A percentile compares a stretch with the other conserved stretches of the same genome.
Conservation (phyloP, 306 rosid genomes). For the Lotus japonicus region DNA sequence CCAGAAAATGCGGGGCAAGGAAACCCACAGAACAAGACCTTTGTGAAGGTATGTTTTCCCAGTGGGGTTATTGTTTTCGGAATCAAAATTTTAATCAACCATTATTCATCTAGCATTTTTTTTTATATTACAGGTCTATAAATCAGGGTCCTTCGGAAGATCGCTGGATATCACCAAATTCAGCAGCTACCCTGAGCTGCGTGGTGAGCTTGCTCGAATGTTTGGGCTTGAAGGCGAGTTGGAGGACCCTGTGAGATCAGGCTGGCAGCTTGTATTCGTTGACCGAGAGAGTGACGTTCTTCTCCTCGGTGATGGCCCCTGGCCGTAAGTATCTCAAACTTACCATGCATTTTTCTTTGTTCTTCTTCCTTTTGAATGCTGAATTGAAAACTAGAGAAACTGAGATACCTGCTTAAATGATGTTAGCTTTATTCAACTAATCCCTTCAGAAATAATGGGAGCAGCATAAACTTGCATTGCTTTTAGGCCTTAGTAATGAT, state of each 20-base stretch:
- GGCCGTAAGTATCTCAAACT: constrained; percentile 39
- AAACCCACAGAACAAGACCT: constrained; percentile 57
- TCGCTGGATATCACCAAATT: constrained; percentile 63
- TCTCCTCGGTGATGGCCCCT: constrained; percentile 87
- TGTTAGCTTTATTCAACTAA: neutral
- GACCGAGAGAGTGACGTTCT: constrained; percentile 96
- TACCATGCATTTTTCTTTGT: neutral
- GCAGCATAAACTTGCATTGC: neutral
- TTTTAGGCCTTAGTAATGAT: constrained; percentile 5
- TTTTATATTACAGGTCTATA: constrained; percentile 33
- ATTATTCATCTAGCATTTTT: constrained; percentile 1
- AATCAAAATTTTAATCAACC: neutral
- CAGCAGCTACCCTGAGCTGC: constrained; percentile 90
- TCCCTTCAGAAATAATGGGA: neutral
- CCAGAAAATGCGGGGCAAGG: constrained; percentile 57
- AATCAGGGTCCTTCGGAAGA: constrained; percentile 46
- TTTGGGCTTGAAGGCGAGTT: constrained; percentile 89
- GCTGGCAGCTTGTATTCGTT: constrained; percentile 99
- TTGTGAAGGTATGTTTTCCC: constrained; percentile 68
- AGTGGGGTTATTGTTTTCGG: neutral
- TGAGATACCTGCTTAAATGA: neutral
- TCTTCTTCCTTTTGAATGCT: neutral
- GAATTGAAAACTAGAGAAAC: neutral
- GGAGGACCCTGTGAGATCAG: constrained; percentile 99
- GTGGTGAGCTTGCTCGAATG: constrained; percentile 86